Base-by-base conservation (phyloP, 805 yeast species). In the Hanseniaspora guilliermondii region DNA sequence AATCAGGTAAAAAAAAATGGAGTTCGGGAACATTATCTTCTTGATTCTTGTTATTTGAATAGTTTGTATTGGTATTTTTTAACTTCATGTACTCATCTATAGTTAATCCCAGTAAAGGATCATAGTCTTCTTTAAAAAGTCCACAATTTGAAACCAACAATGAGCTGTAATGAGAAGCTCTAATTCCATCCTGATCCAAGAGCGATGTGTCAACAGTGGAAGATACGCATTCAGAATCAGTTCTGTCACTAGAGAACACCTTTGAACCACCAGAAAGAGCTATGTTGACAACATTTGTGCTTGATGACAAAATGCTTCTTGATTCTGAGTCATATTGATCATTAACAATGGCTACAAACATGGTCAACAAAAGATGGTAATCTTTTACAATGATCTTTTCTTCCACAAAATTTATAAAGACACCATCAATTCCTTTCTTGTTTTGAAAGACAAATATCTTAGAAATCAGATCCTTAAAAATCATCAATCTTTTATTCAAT, bases 1-100 rank as follows among this genome's bases (percentile, higher is more conserved):
- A 17, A n/a, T 46, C 36, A 8, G 56, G 56, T 38, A 49, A 32
- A 17, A 46, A 37, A 21, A 39, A 32, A 22, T 25, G 35, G 19
- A 45, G 38, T 37, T 47, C 32, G 14, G 35, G 42, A 22, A 32
- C 4, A 19, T 33, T 19, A 14, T 42, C 22, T 11, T 41, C 25
- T 25, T 22, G n/a, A 11, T 42, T 25, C 16, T 6, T 6, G 17
- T 6, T 25, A 14, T 7, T 25, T n/a, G 30, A 16, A 17, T 1
- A 17, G 6, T 6, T 14, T 4, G 6, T 12, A 9, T 7, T 21
- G 3, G 8, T 17, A 5, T 4, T 2, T 3, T 12, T 7, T 7
- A 3, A 3, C 12, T 25, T 19, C 6, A 48, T 22, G 22, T 21
- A 22, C 24, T 41, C 35, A 16, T 12, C 30, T 1, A 40, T n/a